Evolutionary conservation across 768 basidiomycete genomes (phyloP).

Genomic region (Tylopilus plumbeoviolaceoides): DNA sequence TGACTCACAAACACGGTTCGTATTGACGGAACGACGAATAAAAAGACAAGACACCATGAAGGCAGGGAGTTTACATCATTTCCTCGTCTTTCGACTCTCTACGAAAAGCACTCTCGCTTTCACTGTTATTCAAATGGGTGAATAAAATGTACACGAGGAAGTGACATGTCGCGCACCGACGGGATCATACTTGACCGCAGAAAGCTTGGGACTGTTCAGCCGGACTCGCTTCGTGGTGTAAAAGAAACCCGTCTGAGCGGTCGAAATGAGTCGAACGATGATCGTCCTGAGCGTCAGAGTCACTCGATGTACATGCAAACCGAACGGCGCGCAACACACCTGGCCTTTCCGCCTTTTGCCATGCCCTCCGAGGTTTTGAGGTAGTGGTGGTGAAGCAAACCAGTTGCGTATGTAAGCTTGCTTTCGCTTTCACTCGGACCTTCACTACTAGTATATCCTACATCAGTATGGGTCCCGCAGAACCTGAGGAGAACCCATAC

Average conservation of each 20-base stretch:
- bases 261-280: slow-evolving; percentile 84
- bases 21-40: too few relatives aligned
- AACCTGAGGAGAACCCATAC: slow-evolving; percentile 54
- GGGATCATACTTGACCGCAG: slow-evolving; percentile 92
- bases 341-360: slow-evolving; percentile 61
- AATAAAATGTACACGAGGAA: neutral
- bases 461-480: slow-evolving; percentile 23
- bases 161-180: slow-evolving; percentile 62
- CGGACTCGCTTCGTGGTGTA: slow-evolving; percentile 80
- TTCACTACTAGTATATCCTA: neutral
- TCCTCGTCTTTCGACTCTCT: slow-evolving; percentile 73
- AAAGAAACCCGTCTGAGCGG: slow-evolving; percentile 89
- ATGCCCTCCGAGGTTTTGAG: slow-evolving; percentile 28
- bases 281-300: slow-evolving; percentile 52
- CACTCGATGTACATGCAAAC: neutral
- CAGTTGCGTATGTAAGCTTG: neutral
- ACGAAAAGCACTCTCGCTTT: slow-evolving; percentile 73
- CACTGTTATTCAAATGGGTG: slow-evolving; percentile 37
- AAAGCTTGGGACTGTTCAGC: slow-evolving; percentile 63
- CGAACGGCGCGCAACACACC: slow-evolving; percentile 30
- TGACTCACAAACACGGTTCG: too few relatives aligned
- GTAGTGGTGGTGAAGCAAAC: too few relatives aligned
- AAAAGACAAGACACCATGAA: too few relatives aligned
- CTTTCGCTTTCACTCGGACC: too few relatives aligned
- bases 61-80: slow-evolving; percentile 30